Evolutionary conservation across 495 filamentous ascomycete species (phyloP).

Genomic region (Hyaloscypha variabilis): DNA sequence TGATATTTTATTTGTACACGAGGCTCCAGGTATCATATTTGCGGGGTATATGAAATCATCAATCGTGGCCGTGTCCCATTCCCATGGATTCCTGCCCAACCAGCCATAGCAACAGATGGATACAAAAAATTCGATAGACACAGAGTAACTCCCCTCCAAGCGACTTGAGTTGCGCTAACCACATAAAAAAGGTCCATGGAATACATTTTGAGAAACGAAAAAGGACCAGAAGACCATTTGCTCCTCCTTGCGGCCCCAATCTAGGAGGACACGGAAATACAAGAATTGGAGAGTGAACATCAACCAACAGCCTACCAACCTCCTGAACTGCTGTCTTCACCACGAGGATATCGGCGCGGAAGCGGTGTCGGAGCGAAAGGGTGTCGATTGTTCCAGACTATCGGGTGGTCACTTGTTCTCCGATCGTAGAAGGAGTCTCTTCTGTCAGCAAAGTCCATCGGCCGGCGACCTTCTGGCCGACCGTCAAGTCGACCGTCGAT

Average conservation of each 20-base stretch:
- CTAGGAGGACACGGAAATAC: not conserved
- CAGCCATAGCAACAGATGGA: not conserved
- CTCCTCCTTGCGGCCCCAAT: conserved; percentile 15
- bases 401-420: not conserved
- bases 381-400: conserved; percentile 7
- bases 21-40: not conserved
- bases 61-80: not conserved
- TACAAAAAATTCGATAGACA: conserved; percentile 3
- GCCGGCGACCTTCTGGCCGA: not conserved
- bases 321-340: not conserved
- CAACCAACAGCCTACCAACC: conserved; percentile 4
- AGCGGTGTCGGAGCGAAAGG: conserved; percentile 19
- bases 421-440: conserved; percentile 9
- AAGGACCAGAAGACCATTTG: not conserved
- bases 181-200: not conserved
- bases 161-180: conserved; percentile 1
- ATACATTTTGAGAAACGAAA: conserved; percentile 10
- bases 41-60: conserved; percentile 16
- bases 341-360: conserved; percentile 15
- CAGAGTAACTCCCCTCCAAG: not conserved
- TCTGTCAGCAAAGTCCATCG: not conserved
- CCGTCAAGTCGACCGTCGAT: conserved; percentile 4
- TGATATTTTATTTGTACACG: not conserved
- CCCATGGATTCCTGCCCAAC: not conserved
- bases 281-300: not conserved